Evolutionary conservation across 208 protist genomes (phyloP).

Genomic region (Trypanosoma mega): DNA sequence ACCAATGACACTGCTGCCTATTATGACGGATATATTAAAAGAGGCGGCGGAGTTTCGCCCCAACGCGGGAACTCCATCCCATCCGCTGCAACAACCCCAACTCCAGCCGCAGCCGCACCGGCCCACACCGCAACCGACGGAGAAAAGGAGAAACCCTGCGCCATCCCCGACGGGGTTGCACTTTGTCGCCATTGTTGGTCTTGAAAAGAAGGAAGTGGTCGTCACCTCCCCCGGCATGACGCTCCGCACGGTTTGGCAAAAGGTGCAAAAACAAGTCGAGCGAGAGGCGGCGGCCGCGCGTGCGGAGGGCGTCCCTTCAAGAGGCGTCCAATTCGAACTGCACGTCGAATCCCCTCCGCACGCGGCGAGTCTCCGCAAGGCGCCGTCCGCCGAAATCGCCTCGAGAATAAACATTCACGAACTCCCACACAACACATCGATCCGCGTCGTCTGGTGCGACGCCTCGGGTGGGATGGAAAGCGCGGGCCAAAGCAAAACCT

Average conservation of each 20-base stretch:
- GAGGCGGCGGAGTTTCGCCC: neutral
- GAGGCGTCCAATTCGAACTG: neutral
- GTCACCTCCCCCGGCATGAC: slow-evolving; percentile 51
- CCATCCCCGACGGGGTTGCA: slow-evolving; percentile 21
- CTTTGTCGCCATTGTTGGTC: slow-evolving; percentile 38
- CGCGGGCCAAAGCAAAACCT: neutral
- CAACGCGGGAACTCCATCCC: neutral
- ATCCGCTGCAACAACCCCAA: neutral
- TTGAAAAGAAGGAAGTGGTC: slow-evolving; percentile 36
- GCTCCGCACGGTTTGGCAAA: slow-evolving; percentile 47
- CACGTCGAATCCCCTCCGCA: neutral
- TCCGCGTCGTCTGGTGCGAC: slow-evolving; percentile 2
- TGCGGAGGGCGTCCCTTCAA: slow-evolving; percentile 2
- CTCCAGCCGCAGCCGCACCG: neutral
- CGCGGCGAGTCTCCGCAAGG: neutral
- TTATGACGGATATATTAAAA: slow-evolving; percentile 27
- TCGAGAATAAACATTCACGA: slow-evolving; percentile 41
- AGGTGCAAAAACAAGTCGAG: slow-evolving; percentile 25
- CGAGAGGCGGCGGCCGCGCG: slow-evolving; percentile 21
- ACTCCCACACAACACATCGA: slow-evolving; percentile 32
- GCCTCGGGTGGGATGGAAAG: neutral
- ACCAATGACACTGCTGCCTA: slow-evolving; percentile 3
- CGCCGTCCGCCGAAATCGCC: slow-evolving; percentile 28
- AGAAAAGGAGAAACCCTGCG: neutral
- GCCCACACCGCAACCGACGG: neutral